phyloP scores from a whole-genome alignment of 495 filamentous ascomycete species.

The Aspergillus homomorphus region DNA sequence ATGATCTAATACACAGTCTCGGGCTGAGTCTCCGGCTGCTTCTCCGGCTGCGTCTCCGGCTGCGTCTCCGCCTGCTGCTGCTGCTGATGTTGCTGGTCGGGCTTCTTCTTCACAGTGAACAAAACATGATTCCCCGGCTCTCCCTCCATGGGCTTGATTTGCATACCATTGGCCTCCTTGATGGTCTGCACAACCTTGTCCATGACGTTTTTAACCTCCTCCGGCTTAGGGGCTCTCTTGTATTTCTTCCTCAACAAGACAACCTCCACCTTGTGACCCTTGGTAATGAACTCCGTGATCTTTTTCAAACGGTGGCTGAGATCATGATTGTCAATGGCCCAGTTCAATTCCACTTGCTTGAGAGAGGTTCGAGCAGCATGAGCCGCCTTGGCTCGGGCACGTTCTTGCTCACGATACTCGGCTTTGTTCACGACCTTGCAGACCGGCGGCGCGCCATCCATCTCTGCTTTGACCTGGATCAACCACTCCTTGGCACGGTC shows the following conservation, averaged over 20 bases:
- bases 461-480: conserved; percentile 50
- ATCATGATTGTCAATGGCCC: conserved; percentile 72
- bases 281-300: conserved; percentile 58
- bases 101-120: conserved; percentile 39
- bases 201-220: conserved; percentile 43
- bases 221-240: conserved; percentile 39
- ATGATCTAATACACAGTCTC: background rate
- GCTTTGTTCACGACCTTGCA: conserved; percentile 64
- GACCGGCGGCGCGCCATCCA: conserved; percentile 43
- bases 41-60: too few species aligned
- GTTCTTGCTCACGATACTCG: conserved; percentile 38
- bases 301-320: conserved; percentile 57
- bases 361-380: conserved; percentile 28
- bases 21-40: too few species aligned
- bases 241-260: conserved; percentile 49
- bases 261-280: conserved; percentile 63
- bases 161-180: conserved; percentile 35
- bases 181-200: conserved; percentile 35
- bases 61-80: too few species aligned
- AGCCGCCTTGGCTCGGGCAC: conserved; percentile 39
- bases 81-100: too few species aligned
- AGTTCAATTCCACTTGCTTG: conserved; percentile 82
- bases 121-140: conserved; percentile 40
- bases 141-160: conserved; percentile 42
- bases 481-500: conserved; percentile 52